Conservation (phyloP, 2,329 filamentous ascomycete genomes). For the Talaromyces amestolkiae region DNA sequence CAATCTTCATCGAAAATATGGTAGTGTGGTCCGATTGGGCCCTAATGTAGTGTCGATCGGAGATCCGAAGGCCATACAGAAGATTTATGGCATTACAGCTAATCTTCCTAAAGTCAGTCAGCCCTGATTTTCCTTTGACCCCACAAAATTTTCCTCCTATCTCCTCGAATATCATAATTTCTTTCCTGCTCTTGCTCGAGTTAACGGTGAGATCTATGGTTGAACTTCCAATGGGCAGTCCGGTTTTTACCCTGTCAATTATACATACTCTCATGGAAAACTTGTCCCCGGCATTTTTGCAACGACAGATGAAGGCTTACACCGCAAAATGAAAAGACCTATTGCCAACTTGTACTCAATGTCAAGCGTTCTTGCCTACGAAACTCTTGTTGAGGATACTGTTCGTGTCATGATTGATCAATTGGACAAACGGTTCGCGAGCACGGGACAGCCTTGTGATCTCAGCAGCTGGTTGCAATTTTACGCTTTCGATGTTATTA, state of each 20-base stretch:
- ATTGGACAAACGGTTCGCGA: background rate
- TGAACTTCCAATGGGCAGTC: background rate
- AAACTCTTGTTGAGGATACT: background rate
- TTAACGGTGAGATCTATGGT: background rate
- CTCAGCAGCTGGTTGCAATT: slow-evolving; percentile 32
- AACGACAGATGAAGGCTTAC: slow-evolving; percentile 31
- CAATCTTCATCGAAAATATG: too few relatives aligned
- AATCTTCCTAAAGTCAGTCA: too few relatives aligned
- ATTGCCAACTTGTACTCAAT: background rate
- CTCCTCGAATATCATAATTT: too few relatives aligned
- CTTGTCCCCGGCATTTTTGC: slow-evolving; percentile 31
- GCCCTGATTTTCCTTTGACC: too few relatives aligned
- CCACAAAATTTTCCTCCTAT: too few relatives aligned
- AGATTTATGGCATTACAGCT: too few relatives aligned
- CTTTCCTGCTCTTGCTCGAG: background rate
- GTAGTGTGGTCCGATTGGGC: too few relatives aligned
- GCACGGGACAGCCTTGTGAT: slow-evolving; percentile 20
- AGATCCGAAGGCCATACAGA: too few relatives aligned
- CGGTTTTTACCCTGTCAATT: background rate
- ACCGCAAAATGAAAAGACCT: slow-evolving; percentile 24
- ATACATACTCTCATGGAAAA: slow-evolving; percentile 13
- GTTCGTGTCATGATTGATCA: background rate
- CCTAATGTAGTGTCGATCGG: too few relatives aligned
- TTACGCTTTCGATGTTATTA: slow-evolving; percentile 38
- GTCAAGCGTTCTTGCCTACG: background rate